Evolutionary conservation across 345 rosid genomes (phyloP).

Genomic region (Gossypium thurberi): DNA sequence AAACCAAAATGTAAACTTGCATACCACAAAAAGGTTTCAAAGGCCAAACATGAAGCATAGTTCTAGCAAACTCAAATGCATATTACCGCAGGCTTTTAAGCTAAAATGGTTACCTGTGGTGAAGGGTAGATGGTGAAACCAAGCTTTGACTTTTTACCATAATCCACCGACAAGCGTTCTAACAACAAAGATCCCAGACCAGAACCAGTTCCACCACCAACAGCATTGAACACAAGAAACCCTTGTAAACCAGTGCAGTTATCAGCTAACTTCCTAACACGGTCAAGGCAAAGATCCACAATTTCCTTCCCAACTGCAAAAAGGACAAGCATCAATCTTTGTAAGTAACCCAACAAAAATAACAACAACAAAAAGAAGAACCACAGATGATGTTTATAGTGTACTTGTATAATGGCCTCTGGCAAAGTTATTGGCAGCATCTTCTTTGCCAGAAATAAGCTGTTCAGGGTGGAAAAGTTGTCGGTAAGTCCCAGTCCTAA

Average conservation of each 20-base stretch:
- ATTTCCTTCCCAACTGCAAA: slow-evolving; percentile 79
- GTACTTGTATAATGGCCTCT: slow-evolving; percentile 82
- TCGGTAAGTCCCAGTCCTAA: slow-evolving; percentile 68
- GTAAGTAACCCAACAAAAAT: not conserved
- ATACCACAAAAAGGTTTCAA: not conserved
- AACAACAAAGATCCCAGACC: slow-evolving; percentile 70
- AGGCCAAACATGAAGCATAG: not conserved
- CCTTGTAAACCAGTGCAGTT: slow-evolving; percentile 88
- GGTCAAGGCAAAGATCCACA: slow-evolving; percentile 75
- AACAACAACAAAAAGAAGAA: not conserved
- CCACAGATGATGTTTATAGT: not conserved
- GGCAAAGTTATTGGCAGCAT: slow-evolving; percentile 84
- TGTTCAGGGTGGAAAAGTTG: slow-evolving; percentile 92
- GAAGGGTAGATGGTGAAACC: slow-evolving; percentile 80
- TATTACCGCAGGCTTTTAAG: too few species aligned
- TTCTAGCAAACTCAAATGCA: not conserved
- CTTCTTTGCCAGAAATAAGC: slow-evolving; percentile 86
- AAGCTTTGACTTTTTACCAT: slow-evolving; percentile 86
- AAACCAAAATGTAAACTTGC: not conserved
- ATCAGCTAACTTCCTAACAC: slow-evolving; percentile 76
- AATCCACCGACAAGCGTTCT: slow-evolving; percentile 78
- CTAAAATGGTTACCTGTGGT: slow-evolving; percentile 47
- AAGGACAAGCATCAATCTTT: slow-evolving; percentile 6
- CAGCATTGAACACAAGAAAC: slow-evolving; percentile 67
- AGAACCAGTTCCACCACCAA: slow-evolving; percentile 85